Conservation (phyloP, 1,284 basidiomycete genomes). For the Sanghuangporus sanghuang region DNA sequence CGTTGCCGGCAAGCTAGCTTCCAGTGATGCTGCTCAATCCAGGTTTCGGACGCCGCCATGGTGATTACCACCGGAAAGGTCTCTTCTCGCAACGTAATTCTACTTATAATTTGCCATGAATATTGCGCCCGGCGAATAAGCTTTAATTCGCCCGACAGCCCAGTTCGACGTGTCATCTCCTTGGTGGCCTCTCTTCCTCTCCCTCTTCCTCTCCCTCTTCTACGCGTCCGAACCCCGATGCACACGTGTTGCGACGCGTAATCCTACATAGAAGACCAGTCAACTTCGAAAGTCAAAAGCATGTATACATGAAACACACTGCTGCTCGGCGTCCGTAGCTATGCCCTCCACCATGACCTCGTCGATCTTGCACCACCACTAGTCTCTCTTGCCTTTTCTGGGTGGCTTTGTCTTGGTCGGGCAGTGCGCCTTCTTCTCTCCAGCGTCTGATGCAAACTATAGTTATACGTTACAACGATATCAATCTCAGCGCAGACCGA, state of each 20-base stretch:
- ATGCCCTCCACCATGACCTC: background rate
- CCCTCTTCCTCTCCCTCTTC: background rate
- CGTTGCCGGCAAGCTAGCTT: background rate
- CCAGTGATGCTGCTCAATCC: background rate
- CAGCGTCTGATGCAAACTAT: background rate
- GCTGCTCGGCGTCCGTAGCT: background rate
- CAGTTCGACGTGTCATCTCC: background rate
- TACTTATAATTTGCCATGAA: too few species aligned
- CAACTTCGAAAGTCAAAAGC: background rate
- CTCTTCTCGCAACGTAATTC: background rate
- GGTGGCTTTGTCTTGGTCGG: background rate
- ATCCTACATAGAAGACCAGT: background rate
- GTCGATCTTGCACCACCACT: too few species aligned
- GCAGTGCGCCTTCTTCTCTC: background rate
- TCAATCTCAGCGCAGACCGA: background rate
- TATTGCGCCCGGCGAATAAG: background rate
- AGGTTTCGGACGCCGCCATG: slow-evolving; percentile 1
- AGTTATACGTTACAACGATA: background rate
- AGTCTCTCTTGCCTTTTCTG: too few species aligned
- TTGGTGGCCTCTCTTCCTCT: background rate
- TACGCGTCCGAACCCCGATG: background rate
- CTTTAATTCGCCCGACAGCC: background rate
- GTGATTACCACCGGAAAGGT: background rate
- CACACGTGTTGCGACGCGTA: background rate
- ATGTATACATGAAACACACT: slow-evolving; percentile 7